Percentiles rank a stretch among this genome's conserved stretches.
Evolutionary conservation across 2,329 filamentous ascomycete genomes (phyloP).

Genomic region (Neocucurbitaria cava): DNA sequence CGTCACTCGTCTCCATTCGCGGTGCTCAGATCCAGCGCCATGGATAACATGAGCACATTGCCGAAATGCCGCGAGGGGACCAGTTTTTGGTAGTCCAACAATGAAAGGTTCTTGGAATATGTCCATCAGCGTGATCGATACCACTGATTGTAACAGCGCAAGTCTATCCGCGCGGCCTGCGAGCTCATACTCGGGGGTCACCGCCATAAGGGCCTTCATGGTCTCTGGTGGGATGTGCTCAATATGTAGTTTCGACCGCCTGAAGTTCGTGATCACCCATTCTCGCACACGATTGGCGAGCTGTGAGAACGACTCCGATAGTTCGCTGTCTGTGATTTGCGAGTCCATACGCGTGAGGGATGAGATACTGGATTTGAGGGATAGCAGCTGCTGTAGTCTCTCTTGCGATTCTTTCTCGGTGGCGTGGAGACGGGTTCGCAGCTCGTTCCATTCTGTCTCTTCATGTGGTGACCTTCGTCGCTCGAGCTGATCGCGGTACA

Average conservation of each 20-base stretch:
- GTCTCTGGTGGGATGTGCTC: conserved; percentile 25
- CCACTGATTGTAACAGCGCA: conserved; percentile 41
- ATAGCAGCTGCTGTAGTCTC: conserved; percentile 67
- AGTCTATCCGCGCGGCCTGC: conserved; percentile 33
- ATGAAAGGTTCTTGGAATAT: conserved; percentile 36
- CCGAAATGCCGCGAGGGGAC: conserved; percentile 23
- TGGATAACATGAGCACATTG: conserved; percentile 28
- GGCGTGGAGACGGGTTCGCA: conserved; percentile 40
- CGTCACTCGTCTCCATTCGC: conserved; percentile 40
- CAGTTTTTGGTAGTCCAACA: conserved; percentile 35
- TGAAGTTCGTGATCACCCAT: conserved; percentile 75
- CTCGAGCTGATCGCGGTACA: conserved; percentile 17
- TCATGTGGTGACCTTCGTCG: conserved; percentile 5
- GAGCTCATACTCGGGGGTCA: conserved; percentile 23
- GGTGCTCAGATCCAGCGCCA: conserved; percentile 20
- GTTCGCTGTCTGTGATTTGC: conserved; percentile 70
- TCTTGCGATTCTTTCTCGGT: conserved; percentile 64
- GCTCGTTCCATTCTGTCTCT: conserved; percentile 33
- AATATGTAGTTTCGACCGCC: conserved; percentile 62
- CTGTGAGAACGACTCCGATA: conserved; percentile 67
- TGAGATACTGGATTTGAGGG: conserved; percentile 76
- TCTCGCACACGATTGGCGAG: conserved; percentile 74
- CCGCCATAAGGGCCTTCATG: conserved; percentile 16
- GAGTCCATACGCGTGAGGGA: conserved; percentile 68
- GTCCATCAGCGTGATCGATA: conserved; percentile 33